These are phyloP conservation scores for Aureobasidium pullulans DNA, from an alignment of 2,329 filamentous ascomycete genomes.

Conservation along the genomic window DNA sequence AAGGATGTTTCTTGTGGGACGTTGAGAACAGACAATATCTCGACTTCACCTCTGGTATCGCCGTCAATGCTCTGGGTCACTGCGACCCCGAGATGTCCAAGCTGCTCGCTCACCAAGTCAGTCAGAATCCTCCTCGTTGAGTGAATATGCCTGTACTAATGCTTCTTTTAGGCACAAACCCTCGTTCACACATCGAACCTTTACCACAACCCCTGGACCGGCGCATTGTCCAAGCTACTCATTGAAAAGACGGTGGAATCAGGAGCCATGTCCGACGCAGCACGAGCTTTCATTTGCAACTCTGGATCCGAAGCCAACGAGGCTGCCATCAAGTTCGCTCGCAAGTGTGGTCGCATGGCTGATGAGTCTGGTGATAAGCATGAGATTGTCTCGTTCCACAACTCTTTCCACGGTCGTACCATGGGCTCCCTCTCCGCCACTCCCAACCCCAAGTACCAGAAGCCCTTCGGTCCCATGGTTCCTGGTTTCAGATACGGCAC, in stretches of 20 bases:
- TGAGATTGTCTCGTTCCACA: slow-evolving; percentile 84
- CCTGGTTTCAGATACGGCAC: slow-evolving; percentile 83
- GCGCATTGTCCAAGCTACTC: slow-evolving; percentile 75
- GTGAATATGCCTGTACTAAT: neutral
- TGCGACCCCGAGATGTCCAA: slow-evolving; percentile 71
- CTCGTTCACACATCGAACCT: slow-evolving; percentile 91
- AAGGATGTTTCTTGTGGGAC: slow-evolving; percentile 86
- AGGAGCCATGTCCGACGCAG: slow-evolving; percentile 73
- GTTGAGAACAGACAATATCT: slow-evolving; percentile 82
- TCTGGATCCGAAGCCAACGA: slow-evolving; percentile 97
- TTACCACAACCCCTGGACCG: slow-evolving; percentile 96
- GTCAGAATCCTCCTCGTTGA: neutral
- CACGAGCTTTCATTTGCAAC: slow-evolving; percentile 87
- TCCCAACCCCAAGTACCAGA: slow-evolving; percentile 95
- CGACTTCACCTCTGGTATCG: slow-evolving; percentile 93
- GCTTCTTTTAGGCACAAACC: slow-evolving; percentile 42
- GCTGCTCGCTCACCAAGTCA: slow-evolving; percentile 57
- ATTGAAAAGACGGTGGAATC: slow-evolving; percentile 72
- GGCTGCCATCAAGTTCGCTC: slow-evolving; percentile 91
- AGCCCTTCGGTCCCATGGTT: slow-evolving; percentile 90
- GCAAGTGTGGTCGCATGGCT: slow-evolving; percentile 69
- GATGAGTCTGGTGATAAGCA: slow-evolving; percentile 49
- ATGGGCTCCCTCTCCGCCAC: slow-evolving; percentile 95
- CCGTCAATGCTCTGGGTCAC: slow-evolving; percentile 88
- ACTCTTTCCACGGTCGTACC: slow-evolving; percentile 91